phyloP scores from a whole-genome alignment of 257 asterid genomes.

The Paraleonurus japonicus region DNA sequence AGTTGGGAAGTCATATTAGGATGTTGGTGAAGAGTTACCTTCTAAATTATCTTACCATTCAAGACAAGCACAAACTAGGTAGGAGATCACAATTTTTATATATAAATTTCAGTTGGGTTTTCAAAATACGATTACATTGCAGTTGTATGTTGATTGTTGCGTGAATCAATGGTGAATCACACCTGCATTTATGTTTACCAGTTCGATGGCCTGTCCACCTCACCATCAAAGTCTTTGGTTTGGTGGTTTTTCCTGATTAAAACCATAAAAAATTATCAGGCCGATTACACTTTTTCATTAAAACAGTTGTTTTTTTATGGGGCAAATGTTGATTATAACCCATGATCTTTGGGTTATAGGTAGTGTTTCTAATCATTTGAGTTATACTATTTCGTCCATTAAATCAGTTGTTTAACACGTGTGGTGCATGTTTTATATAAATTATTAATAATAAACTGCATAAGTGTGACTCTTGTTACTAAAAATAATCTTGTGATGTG shows the following conservation, averaged over 20 bases:
- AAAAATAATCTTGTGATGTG: too few species aligned
- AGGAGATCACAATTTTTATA: background rate
- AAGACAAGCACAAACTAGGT: conserved; percentile 30
- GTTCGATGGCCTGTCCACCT: conserved; percentile 32
- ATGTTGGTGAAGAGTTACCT: conserved; percentile 40
- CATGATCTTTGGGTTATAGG: too few species aligned
- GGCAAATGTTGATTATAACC: too few species aligned
- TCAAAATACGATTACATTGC: background rate
- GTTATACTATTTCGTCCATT: too few species aligned
- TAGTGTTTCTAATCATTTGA: too few species aligned
- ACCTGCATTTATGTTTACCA: conserved; percentile 29
- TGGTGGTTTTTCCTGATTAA: background rate
- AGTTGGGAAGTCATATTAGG: conserved; percentile 37
- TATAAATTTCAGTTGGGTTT: background rate
- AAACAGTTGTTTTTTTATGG: too few species aligned
- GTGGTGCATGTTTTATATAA: too few species aligned
- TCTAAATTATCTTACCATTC: conserved; percentile 31
- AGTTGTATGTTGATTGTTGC: background rate
- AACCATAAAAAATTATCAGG: too few species aligned
- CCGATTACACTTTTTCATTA: too few species aligned
- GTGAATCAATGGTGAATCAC: conserved; percentile 14
- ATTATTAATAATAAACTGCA: too few species aligned
- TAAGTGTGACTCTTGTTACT: too few species aligned
- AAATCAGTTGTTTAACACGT: too few species aligned
- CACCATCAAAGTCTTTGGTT: background rate